A percentile compares a stretch with the other conserved stretches of the same genome.
These are phyloP conservation scores for Protomyces pachydermus DNA, from an alignment of 1,139 yeast species.

Conservation along the genomic window DNA sequence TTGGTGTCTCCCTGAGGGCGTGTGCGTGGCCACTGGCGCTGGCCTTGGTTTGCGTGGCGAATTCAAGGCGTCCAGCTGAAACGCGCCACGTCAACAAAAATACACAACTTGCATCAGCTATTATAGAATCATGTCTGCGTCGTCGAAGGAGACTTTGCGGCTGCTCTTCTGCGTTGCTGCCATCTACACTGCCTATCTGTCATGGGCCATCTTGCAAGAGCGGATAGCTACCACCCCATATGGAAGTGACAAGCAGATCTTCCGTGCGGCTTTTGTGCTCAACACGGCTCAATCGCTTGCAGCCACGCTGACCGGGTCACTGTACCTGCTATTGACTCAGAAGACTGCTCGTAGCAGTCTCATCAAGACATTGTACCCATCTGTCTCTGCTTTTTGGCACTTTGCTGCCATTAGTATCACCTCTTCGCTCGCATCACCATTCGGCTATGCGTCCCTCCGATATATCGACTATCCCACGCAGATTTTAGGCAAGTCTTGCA, in stretches of 20 bases:
- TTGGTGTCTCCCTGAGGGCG: no score
- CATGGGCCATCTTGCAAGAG: conserved; percentile 88
- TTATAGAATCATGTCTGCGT: background rate
- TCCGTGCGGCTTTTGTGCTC: conserved; percentile 70
- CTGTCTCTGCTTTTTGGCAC: conserved; percentile 41
- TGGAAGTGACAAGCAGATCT: conserved; percentile 54
- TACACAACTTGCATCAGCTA: background rate
- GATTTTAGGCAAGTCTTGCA: conserved; percentile 86
- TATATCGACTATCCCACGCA: conserved; percentile 84
- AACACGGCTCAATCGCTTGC: conserved; percentile 67
- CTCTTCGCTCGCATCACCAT: conserved; percentile 75
- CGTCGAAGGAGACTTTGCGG: conserved; percentile 1
- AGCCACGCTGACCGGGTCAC: conserved; percentile 64
- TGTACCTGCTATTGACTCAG: conserved; percentile 47
- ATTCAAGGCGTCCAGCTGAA: background rate
- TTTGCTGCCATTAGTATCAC: conserved; percentile 66
- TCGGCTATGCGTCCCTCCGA: conserved; percentile 66
- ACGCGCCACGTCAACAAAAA: background rate
- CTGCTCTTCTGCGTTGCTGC: conserved; percentile 14
- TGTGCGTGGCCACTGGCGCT: no score
- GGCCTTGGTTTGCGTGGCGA: background rate
- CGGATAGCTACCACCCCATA: conserved; percentile 75
- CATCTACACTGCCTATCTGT: conserved; percentile 18
- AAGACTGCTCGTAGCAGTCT: conserved; percentile 23
- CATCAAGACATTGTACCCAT: conserved; percentile 35